A percentile compares a stretch with the other conserved stretches of the same genome.
Conservation (phyloP, 352 stramenopile species). For the Pythium phragmitis region DNA sequence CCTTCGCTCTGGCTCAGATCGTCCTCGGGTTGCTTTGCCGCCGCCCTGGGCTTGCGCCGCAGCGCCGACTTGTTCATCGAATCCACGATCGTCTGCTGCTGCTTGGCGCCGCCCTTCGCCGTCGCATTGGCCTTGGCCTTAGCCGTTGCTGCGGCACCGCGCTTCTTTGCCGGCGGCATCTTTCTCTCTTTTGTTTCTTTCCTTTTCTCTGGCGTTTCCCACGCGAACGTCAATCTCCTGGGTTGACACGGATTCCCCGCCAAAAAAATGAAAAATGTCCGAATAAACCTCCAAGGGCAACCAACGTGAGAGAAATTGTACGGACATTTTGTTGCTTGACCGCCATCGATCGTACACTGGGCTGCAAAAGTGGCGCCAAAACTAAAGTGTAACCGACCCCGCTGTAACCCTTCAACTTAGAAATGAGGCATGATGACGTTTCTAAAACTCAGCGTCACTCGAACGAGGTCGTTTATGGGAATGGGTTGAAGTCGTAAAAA, state of each 20-base stretch:
- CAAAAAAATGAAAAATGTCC: conserved; percentile 20
- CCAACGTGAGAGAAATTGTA: conserved; percentile 1
- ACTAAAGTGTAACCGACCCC: conserved; percentile 3
- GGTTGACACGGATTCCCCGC: conserved; percentile 10
- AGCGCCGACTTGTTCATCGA: conserved; percentile 25
- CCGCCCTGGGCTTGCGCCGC: conserved; percentile 23
- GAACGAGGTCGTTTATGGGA: background rate
- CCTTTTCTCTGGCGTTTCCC: background rate
- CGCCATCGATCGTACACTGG: background rate
- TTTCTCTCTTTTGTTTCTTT: background rate
- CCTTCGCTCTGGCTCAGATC: conserved; percentile 9
- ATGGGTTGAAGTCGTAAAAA: conserved; percentile 17
- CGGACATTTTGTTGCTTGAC: conserved; percentile 10
- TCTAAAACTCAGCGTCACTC: conserved; percentile 11
- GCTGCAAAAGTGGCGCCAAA: conserved; percentile 6
- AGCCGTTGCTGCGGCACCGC: background rate
- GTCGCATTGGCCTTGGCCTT: conserved; percentile 13
- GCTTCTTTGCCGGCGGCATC: conserved; percentile 28
- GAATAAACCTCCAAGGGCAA: conserved; percentile 15
- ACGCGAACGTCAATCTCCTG: conserved; percentile 12
- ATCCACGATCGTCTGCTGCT: conserved; percentile 29
- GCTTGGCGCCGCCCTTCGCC: background rate
- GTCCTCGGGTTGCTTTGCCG: conserved; percentile 1
- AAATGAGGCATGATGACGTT: background rate
- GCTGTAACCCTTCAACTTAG: background rate